These are phyloP conservation scores for Amanita exitialis DNA, from an alignment of 768 basidiomycete species.

Conservation along the genomic window DNA sequence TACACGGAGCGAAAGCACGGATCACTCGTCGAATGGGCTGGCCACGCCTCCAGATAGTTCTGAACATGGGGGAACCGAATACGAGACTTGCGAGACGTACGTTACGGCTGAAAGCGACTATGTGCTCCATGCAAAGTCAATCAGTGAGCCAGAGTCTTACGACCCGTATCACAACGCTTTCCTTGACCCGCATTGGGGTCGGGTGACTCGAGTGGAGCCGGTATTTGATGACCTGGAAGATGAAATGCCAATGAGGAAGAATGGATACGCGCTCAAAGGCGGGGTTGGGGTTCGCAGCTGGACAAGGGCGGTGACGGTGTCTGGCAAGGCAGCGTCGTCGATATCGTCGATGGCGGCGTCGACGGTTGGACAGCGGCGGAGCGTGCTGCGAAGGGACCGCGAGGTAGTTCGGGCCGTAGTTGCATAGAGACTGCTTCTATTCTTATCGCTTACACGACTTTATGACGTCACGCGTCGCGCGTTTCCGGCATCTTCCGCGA, in stretches of 20 bases:
- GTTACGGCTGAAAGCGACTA: not conserved
- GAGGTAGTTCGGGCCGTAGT: not conserved
- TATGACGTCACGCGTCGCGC: slow-evolving; percentile 1
- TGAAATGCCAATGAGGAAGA: not conserved
- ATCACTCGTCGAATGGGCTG: not conserved
- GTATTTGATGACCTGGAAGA: not conserved
- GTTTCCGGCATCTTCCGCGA: not conserved
- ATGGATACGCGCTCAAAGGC: not conserved
- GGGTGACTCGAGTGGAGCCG: not conserved
- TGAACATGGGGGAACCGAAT: not conserved
- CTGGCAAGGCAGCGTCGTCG: not conserved
- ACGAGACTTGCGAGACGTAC: not conserved
- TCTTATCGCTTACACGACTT: not conserved
- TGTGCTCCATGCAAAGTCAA: not conserved
- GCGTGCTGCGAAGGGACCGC: not conserved
- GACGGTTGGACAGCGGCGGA: not conserved
- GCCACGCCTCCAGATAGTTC: not conserved
- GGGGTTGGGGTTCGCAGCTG: not conserved
- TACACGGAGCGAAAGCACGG: not conserved
- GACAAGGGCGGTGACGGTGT: not conserved
- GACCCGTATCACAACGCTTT: not conserved
- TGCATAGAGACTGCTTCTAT: not conserved
- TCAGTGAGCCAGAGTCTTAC: not conserved
- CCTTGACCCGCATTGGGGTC: not conserved
- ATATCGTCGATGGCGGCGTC: not conserved